Evolutionary conservation across 108 stramenopile species (phyloP), one percentile per base, ranked within the genome.

Genomic region (Nannochloropsis gaditana): DNA sequence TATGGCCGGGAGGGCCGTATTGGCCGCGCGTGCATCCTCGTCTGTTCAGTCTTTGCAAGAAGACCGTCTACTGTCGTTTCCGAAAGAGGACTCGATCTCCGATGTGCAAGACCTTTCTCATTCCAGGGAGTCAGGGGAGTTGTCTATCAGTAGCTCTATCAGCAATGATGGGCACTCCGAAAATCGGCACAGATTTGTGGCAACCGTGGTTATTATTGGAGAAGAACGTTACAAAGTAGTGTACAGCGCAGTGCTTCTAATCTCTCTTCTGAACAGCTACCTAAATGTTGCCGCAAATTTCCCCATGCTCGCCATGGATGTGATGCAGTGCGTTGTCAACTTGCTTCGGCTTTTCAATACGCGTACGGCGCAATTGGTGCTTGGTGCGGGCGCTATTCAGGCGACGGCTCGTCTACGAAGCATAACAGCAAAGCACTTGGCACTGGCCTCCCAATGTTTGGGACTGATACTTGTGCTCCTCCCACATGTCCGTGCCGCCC

Each of bases 351-450:
- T 97, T 9, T 97, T 95, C 93, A 96, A 96, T 83, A 90, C 96
- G 11, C 93, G 97, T 10, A 91, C 96, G 11, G 96, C 94, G 6
- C 94, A 95, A 50, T 92, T 97, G 9, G 97, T 97, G 17, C 91
- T 97, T 19, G 95, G 95, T 17, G 96, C 95, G 79, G 95, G 95
- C 44, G 96, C 96, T 11, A 96, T 96, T 79, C 95, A 97, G 80
- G 94, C 94, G 80, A 90, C 95, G 41, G 95, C 96, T 31, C 89
- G 93, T 79, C 90, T 96, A 83, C 95, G 94, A 81, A 94, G 94
- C 19, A 97, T 97, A 88, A 95, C 95, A 50, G 97, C 97, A 5
- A 96, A 96, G 86, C 97, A 97, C 90, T 91, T 97, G 21, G 95
- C 95, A 9, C 90, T 96, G 83, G 95, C 95, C 73, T 94, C 94